A percentile compares a stretch with the other conserved stretches of the same genome.
These are phyloP conservation scores for Ophiocordyceps camponoti-rufipedis DNA, from an alignment of 2,329 filamentous ascomycete species.

Conservation along the genomic window DNA sequence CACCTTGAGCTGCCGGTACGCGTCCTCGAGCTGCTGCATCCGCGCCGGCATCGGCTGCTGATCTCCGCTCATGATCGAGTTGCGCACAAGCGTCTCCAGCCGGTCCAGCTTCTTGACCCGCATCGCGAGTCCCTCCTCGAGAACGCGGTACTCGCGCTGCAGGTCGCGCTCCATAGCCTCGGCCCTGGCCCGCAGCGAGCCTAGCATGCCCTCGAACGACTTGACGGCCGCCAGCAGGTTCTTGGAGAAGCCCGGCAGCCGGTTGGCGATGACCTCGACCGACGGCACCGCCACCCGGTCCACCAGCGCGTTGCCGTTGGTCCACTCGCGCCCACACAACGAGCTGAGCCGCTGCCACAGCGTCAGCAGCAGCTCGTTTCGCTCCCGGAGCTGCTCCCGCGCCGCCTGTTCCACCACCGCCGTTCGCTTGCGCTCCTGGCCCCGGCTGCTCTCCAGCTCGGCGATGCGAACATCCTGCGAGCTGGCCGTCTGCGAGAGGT, in stretches of 20 bases:
- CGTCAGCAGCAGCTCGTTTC: conserved; percentile 73
- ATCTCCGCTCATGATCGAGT: conserved; percentile 32
- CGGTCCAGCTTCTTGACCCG: conserved; percentile 75
- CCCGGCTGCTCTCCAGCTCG: conserved; percentile 69
- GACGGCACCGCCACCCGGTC: conserved; percentile 70
- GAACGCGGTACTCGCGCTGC: conserved; percentile 74
- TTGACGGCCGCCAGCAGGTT: conserved; percentile 78
- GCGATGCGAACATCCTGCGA: conserved; percentile 70
- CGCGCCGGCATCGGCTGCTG: conserved; percentile 25
- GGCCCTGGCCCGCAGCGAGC: conserved; percentile 62
- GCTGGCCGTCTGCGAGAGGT: conserved; percentile 69
- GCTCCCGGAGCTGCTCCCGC: conserved; percentile 74
- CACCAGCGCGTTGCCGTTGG: conserved; percentile 73
- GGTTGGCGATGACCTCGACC: conserved; percentile 68
- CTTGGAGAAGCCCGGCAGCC: conserved; percentile 75
- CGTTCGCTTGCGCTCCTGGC: conserved; percentile 61
- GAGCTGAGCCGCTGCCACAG: conserved; percentile 78
- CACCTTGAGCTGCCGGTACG: conserved; percentile 43
- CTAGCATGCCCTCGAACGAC: conserved; percentile 65
- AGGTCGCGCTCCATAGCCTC: conserved; percentile 75
- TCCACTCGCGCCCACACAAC: conserved; percentile 83
- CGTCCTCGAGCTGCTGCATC: conserved; percentile 37
- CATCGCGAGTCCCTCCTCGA: conserved; percentile 65
- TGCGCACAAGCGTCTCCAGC: conserved; percentile 62
- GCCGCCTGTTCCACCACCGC: conserved; percentile 59